Percentiles rank a stretch among this genome's conserved stretches.
These are phyloP conservation scores for Puccinellia tenuiflora DNA, from an alignment of 176 grass and related monocot genomes.

Conservation along the genomic window DNA sequence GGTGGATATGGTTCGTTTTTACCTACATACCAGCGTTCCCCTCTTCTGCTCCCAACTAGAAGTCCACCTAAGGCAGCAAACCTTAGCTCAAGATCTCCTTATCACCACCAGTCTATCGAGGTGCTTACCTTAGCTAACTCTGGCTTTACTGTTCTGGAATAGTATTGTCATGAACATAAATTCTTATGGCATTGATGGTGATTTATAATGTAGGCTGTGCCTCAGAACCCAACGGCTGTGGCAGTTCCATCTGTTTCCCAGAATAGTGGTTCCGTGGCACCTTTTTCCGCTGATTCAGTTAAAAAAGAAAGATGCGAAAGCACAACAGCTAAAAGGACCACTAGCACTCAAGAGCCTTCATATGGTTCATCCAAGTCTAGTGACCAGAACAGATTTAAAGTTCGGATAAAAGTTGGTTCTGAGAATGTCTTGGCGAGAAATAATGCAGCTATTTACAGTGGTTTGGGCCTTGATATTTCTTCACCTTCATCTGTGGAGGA, in stretches of 20 bases:
- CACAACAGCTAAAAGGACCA: slow-evolving; percentile 32
- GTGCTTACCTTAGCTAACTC: slow-evolving; percentile 42
- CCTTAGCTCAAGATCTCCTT: slow-evolving; percentile 59
- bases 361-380: slow-evolving; percentile 39
- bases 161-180: slow-evolving; percentile 20
- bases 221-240: slow-evolving; percentile 39
- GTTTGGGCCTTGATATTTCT: slow-evolving; percentile 84
- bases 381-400: slow-evolving; percentile 81
- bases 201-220: slow-evolving; percentile 46
- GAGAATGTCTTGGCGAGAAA: slow-evolving; percentile 62
- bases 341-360: slow-evolving; percentile 38
- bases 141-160: slow-evolving; percentile 33
- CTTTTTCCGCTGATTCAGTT: slow-evolving; percentile 38
- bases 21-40: slow-evolving; percentile 82
- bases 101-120: slow-evolving; percentile 49
- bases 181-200: slow-evolving; percentile 31
- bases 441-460: slow-evolving; percentile 88
- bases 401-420: slow-evolving; percentile 91
- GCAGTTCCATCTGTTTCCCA: slow-evolving; percentile 44
- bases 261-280: slow-evolving; percentile 35
- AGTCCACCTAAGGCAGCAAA: slow-evolving; percentile 52
- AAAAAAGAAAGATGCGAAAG: slow-evolving; percentile 41
- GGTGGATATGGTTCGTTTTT: slow-evolving; percentile 98
- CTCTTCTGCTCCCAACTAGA: slow-evolving; percentile 54
- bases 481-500: slow-evolving; percentile 85